Evolutionary conservation across 805 yeast species (phyloP).

Genomic region (Candida pseudofarinosa): DNA sequence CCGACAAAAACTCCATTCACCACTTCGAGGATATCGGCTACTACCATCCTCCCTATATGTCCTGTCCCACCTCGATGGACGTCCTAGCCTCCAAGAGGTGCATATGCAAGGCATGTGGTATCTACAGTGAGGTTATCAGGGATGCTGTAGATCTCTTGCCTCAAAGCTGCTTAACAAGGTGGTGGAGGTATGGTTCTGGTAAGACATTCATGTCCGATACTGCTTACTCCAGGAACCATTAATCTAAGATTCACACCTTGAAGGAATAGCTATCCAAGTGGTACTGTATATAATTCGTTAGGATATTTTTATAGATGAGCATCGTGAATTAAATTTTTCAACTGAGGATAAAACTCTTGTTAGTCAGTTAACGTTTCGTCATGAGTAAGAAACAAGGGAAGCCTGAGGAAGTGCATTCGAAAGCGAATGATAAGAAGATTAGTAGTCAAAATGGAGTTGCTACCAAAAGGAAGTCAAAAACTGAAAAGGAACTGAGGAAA

Average conservation of each 20-base stretch:
- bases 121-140: slow-evolving; percentile 13
- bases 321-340: slow-evolving; percentile 1
- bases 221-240: slow-evolving; percentile 13
- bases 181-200: slow-evolving; percentile 75
- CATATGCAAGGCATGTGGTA: slow-evolving; percentile 23
- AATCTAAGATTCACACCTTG: too few relatives aligned
- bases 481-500: background rate
- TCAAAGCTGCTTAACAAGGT: slow-evolving; percentile 63
- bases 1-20: slow-evolving; percentile 35
- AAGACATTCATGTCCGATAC: slow-evolving; percentile 50
- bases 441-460: background rate
- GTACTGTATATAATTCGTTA: background rate
- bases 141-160: slow-evolving; percentile 39
- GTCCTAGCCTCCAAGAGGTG: slow-evolving; percentile 33
- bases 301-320: background rate
- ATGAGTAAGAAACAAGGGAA: background rate
- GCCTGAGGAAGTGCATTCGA: background rate
- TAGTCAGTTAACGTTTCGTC: background rate
- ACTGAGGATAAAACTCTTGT: background rate
- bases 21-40: slow-evolving; percentile 45
- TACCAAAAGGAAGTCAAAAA: background rate
- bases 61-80: slow-evolving; percentile 37
- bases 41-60: slow-evolving; percentile 39
- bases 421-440: background rate
- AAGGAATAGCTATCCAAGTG: too few relatives aligned